Base-by-base conservation (phyloP, 2,329 filamentous ascomycete species). In the Xylaria sp. region DNA sequence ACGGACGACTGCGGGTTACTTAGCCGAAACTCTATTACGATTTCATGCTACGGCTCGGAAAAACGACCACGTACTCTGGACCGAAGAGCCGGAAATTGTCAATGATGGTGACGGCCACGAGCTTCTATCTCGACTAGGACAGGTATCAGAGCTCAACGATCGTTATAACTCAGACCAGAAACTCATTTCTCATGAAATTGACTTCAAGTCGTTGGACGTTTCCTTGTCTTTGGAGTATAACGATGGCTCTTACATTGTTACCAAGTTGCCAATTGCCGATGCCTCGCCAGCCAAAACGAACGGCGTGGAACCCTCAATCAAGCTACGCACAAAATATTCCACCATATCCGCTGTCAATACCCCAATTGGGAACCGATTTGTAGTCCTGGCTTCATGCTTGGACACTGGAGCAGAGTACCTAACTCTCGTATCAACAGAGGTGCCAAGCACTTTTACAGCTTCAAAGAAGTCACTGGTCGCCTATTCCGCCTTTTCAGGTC, bases 1-100 rank as follows among this genome's bases (percentile, higher is more conserved):
- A 25, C 6, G 4, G 2, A 23, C 46, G 8, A 48, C 46, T 8
- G 2, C 46, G 3, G 46, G 20, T 37, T 20, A 18, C 23, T 44
- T 65, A 44, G 50, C 63, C 18, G 66, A 71, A 44, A 23, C 41
- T 15, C 28, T 69, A 13, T n/a, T 72, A 6, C 69, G 69, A 18
- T 65, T 72, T 44, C 51, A 59, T 37, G 69, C 66, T 55, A 41
- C 46, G 46, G 46, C 46, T 5, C 18, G 46, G 46, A 48, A 48
- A 18, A 23, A 25, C 18, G 20, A 25, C 23, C 48, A 57, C 51
- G 13, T 54, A 15, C 57, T 62, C 2, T 67, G 44, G 52, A 63
- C 4, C 32, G 9, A 52, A 8, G 65, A 67, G n/a, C 44, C 52
- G 1, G 65, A 67, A 25, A 41, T 67, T 23, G 23, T 52, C 7